Conservation (phyloP, 441 rosid species). For the Cnidoscolus chayamansa region DNA sequence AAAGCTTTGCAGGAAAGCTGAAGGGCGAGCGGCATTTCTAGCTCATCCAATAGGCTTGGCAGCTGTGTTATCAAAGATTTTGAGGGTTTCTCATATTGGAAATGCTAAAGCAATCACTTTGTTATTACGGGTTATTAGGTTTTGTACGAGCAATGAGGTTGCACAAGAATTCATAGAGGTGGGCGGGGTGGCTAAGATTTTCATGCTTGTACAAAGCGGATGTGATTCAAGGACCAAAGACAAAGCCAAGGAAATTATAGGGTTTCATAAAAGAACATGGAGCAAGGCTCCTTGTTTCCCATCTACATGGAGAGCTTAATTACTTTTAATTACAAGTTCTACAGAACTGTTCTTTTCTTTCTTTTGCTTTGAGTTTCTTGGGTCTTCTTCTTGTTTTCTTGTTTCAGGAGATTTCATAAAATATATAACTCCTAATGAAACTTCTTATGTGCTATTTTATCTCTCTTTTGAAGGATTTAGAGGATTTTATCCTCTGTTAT, state of each 20-base stretch:
- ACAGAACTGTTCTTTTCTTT: no score
- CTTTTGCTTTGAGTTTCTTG: background rate
- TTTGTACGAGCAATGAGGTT: conserved; percentile 17
- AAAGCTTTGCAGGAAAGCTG: conserved; percentile 28
- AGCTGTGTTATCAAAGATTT: conserved; percentile 24
- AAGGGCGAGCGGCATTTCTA: conserved; percentile 28
- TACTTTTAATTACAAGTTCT: background rate
- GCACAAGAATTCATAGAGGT: conserved; percentile 28
- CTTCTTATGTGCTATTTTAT: background rate
- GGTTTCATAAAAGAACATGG: conserved; percentile 24
- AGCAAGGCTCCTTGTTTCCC: conserved; percentile 24
- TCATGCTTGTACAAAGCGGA: conserved; percentile 20
- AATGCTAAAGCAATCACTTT: conserved; percentile 21
- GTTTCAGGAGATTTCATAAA: background rate
- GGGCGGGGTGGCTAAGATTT: conserved; percentile 26
- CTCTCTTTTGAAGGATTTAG: no score
- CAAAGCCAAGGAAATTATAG: conserved; percentile 28
- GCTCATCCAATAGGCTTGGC: conserved; percentile 24
- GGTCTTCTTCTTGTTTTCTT: background rate
- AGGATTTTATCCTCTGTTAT: no score
- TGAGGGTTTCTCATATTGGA: conserved; percentile 25
- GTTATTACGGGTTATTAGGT: conserved; percentile 21
- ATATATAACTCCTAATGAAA: background rate
- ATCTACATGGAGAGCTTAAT: background rate
- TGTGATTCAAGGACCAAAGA: conserved; percentile 13